These are phyloP conservation scores for Lentinula lateritia DNA, from an alignment of 768 basidiomycete species.

Conservation along the genomic window DNA sequence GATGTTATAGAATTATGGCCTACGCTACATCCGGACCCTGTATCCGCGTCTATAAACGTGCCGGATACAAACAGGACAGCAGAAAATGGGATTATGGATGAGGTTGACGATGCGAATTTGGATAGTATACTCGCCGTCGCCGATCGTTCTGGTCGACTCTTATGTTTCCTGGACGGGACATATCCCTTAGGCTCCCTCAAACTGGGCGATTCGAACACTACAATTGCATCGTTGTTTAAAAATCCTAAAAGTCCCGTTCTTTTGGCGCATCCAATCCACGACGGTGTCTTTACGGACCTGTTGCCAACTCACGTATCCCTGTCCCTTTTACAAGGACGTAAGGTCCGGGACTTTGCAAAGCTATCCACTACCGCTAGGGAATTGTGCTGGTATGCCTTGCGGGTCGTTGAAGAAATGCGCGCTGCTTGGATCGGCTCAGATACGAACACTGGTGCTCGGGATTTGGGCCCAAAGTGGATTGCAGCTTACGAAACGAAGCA, in stretches of 20 bases:
- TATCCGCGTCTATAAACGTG: slow-evolving; percentile 57
- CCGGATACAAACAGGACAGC: slow-evolving; percentile 24
- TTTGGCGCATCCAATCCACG: slow-evolving; percentile 35
- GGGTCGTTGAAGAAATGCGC: slow-evolving; percentile 69
- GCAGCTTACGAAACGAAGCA: slow-evolving; percentile 58
- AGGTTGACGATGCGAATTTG: slow-evolving; percentile 45
- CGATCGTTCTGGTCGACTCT: slow-evolving; percentile 52
- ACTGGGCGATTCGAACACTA: slow-evolving; percentile 21
- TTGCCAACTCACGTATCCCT: slow-evolving; percentile 45
- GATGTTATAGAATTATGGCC: slow-evolving; percentile 66
- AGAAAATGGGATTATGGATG: slow-evolving; percentile 28
- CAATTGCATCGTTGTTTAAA: slow-evolving; percentile 39
- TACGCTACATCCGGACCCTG: slow-evolving; percentile 46
- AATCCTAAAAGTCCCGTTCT: slow-evolving; percentile 41
- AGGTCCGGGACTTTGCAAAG: slow-evolving; percentile 63
- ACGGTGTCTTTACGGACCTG: slow-evolving; percentile 21
- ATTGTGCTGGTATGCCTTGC: slow-evolving; percentile 65
- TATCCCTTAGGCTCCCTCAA: slow-evolving; percentile 60
- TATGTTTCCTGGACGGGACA: slow-evolving; percentile 70
- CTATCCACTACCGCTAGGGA: slow-evolving; percentile 66
- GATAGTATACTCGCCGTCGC: slow-evolving; percentile 62
- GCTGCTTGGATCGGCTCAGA: slow-evolving; percentile 70
- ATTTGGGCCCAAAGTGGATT: slow-evolving; percentile 71
- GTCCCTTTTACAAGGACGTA: slow-evolving; percentile 51
- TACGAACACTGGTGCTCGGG: slow-evolving; percentile 59